Evolutionary conservation across 805 yeast genomes (phyloP).

Genomic region (Teunomyces barrocoloradensis): DNA sequence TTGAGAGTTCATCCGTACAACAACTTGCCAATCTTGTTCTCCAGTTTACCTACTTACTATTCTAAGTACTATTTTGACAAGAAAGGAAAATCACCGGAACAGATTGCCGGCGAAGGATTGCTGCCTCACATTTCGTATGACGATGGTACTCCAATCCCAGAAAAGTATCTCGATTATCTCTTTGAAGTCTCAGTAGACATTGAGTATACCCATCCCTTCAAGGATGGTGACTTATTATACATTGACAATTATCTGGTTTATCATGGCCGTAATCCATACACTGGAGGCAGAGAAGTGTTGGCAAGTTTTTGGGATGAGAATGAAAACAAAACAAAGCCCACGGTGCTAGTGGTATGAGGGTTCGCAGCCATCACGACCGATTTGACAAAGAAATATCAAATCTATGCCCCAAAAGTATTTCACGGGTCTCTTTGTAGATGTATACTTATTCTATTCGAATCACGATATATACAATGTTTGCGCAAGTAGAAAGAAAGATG

Average conservation of each 20-base stretch:
- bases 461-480: too few relatives aligned
- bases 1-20: constrained; percentile 7
- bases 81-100: neutral
- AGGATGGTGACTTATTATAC: constrained; percentile 18
- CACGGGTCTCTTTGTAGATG: too few relatives aligned
- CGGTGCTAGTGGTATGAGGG: neutral
- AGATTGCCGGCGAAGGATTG: constrained; percentile 1
- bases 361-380: neutral
- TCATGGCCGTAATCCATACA: constrained; percentile 21
- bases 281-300: constrained; percentile 16
- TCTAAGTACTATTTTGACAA: constrained; percentile 10
- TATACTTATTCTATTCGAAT: too few relatives aligned
- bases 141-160: constrained; percentile 17
- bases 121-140: constrained; percentile 13
- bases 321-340: neutral
- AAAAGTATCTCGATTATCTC: constrained; percentile 17
- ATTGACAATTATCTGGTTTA: constrained; percentile 19
- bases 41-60: constrained; percentile 20
- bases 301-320: constrained; percentile 20
- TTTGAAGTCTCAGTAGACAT: constrained; percentile 17
- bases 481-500: too few relatives aligned
- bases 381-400: neutral
- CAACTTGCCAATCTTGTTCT: constrained; percentile 15
- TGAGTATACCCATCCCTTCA: constrained; percentile 16
- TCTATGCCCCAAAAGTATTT: too few relatives aligned